Evolutionary conservation across 163 green algal species (phyloP), one percentile per base, ranked within the genome.

Genomic region (Coccomyxa subellipsoidea): DNA sequence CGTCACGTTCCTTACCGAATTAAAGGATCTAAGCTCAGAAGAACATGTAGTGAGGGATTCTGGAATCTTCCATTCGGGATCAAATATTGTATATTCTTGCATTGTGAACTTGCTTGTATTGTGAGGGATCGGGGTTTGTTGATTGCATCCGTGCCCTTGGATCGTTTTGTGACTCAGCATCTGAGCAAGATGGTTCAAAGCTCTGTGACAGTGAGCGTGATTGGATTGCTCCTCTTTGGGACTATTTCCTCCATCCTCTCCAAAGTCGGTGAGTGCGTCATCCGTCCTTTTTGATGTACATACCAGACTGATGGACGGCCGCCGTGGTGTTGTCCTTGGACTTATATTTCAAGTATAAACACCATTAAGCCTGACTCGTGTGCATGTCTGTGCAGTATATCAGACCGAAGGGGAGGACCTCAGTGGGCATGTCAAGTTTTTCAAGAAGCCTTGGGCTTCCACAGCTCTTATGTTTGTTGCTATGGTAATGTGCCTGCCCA

Each of bases 361-460:
- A 59, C 47, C 23, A 8, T 59, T 2, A 59, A 59, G 23, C 5
- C 8, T 40, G n/a, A n/a, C n/a, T n/a, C n/a, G n/a, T n/a, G n/a
- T n/a, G n/a, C n/a, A n/a, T n/a, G n/a, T n/a, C n/a, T n/a, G n/a
- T 79, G 83, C 90, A 96, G 92, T 95, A 5, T 96, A 97, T 82
- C 92, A 96, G 83, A 83, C 95, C 0, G 82, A 94, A 69, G 90
- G 88, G 2, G 70, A 71, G 0, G 90, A 88, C 18, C 69, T 81
- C 7, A 82, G 94, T 85, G 93, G 92, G 21, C 34, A 89, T 29
- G 54, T 78, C 31, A 93, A 96, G 69, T 85, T 88, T 23, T 97
- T 97, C 80, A 87, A 91, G 15, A 97, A 97, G 88, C 92, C 93
- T 32, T 96, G 92, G 93, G 87, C 88, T 2, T 96, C 94, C 90